A percentile compares a stretch with the other conserved stretches of the same genome.
These are phyloP conservation scores for Pezicula rhizophila DNA, from an alignment of 2,329 filamentous ascomycete genomes.

Conservation along the genomic window DNA sequence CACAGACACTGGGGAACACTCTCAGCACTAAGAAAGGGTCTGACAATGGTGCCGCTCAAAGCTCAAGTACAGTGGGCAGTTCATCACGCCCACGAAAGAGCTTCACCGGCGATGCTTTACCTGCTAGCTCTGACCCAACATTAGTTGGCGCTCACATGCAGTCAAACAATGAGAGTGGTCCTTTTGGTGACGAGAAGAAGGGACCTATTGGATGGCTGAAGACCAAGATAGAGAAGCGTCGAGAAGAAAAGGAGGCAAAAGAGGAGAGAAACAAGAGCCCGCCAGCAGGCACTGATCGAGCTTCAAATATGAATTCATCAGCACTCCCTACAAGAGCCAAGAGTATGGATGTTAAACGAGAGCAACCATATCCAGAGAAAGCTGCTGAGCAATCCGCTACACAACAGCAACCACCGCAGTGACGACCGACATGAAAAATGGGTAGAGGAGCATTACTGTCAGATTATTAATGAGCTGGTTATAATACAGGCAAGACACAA, in stretches of 20 bases:
- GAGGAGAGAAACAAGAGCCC: conserved; percentile 25
- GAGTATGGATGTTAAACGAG: conserved; percentile 22
- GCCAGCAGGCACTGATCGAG: conserved; percentile 21
- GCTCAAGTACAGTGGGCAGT: conserved; percentile 63
- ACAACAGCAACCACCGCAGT: conserved; percentile 1
- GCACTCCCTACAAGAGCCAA: conserved; percentile 17
- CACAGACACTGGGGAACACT: conserved; percentile 34
- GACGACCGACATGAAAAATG: not conserved
- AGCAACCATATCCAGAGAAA: conserved; percentile 14
- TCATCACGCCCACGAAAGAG: conserved; percentile 39
- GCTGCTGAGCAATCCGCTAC: conserved; percentile 6
- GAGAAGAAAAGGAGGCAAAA: conserved; percentile 26
- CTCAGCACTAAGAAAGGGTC: conserved; percentile 40
- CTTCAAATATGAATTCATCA: conserved; percentile 4
- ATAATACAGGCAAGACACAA: not conserved
- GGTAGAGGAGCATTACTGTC: not conserved
- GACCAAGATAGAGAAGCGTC: conserved; percentile 53
- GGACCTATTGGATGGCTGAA: conserved; percentile 60
- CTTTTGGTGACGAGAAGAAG: conserved; percentile 37
- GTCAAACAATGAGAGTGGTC: conserved; percentile 29
- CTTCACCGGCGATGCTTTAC: conserved; percentile 34
- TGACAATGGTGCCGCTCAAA: conserved; percentile 58
- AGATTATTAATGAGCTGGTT: not conserved
- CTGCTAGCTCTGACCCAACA: conserved; percentile 24
- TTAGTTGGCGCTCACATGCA: conserved; percentile 16